Conservation (phyloP, 2,329 filamentous ascomycete genomes). For the Elsinoe perseae region DNA sequence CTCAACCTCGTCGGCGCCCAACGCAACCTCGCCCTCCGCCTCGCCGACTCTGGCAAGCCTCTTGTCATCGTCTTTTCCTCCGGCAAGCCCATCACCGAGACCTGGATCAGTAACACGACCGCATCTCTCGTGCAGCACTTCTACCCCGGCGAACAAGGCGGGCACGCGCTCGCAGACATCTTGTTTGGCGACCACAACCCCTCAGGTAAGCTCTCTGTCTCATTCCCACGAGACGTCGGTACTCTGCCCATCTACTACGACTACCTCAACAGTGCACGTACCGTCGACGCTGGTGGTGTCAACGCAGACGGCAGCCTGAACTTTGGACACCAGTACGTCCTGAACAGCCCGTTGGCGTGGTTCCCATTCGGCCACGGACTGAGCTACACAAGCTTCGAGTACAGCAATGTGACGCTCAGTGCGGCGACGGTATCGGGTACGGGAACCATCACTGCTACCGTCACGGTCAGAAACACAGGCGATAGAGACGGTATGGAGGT, state of each 20-base stretch:
- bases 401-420: constrained; percentile 48
- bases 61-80: constrained; percentile 61
- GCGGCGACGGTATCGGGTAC: constrained; percentile 38
- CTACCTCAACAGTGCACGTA: constrained; percentile 59
- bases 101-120: constrained; percentile 60
- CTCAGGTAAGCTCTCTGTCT: constrained; percentile 58
- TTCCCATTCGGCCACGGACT: constrained; percentile 62
- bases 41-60: constrained; percentile 59
- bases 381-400: constrained; percentile 58
- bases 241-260: constrained; percentile 65
- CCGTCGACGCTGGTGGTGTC: constrained; percentile 46
- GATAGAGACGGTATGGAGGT: constrained; percentile 56
- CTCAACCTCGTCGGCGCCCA: constrained; percentile 64
- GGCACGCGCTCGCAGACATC: constrained; percentile 58
- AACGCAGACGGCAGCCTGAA: constrained; percentile 52
- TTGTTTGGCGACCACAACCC: constrained; percentile 59
- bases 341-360: constrained; percentile 51
- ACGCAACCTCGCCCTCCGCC: constrained; percentile 56
- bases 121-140: constrained; percentile 65
- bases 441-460: constrained; percentile 51
- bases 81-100: constrained; percentile 65
- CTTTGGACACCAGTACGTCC: constrained; percentile 59
- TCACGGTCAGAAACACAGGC: constrained; percentile 55
- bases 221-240: constrained; percentile 60
- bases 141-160: constrained; percentile 63